phyloP scores from a whole-genome alignment of 768 basidiomycete species.

The Hygrocybe punicea region DNA sequence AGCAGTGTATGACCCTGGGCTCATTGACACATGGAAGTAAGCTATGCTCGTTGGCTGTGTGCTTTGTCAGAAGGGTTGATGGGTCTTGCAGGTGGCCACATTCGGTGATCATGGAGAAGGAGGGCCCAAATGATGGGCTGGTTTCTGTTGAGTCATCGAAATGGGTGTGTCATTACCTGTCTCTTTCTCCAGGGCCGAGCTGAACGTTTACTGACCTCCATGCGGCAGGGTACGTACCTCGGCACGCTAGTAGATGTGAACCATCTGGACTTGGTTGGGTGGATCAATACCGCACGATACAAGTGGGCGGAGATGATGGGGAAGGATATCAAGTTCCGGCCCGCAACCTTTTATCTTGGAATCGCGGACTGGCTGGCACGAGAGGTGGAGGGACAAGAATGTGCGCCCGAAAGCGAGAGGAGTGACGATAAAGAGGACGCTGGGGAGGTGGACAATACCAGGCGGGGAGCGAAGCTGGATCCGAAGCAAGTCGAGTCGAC shows the following conservation, averaged over 20 bases:
- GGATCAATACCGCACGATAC: conserved; percentile 87
- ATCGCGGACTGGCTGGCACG: conserved; percentile 75
- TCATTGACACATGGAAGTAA: conserved; percentile 86
- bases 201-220: background rate
- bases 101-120: conserved; percentile 75
- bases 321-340: conserved; percentile 85
- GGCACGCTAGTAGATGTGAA: conserved; percentile 91
- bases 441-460: too few species aligned
- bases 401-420: background rate
- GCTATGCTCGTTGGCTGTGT: conserved; percentile 9
- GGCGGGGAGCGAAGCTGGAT: background rate
- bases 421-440: too few species aligned
- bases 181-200: background rate
- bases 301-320: conserved; percentile 89
- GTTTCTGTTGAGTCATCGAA: conserved; percentile 83
- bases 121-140: conserved; percentile 93
- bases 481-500: background rate
- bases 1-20: conserved; percentile 80
- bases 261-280: conserved; percentile 90
- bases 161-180: conserved; percentile 52
- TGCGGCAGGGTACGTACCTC: conserved; percentile 75
- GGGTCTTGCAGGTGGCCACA: conserved; percentile 55
- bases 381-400: conserved; percentile 64
- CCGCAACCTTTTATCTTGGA: conserved; percentile 86
- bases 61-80: conserved; percentile 11